Evolutionary conservation across 352 stramenopile species (phyloP).

Genomic region (Thraustotheca clavata): DNA sequence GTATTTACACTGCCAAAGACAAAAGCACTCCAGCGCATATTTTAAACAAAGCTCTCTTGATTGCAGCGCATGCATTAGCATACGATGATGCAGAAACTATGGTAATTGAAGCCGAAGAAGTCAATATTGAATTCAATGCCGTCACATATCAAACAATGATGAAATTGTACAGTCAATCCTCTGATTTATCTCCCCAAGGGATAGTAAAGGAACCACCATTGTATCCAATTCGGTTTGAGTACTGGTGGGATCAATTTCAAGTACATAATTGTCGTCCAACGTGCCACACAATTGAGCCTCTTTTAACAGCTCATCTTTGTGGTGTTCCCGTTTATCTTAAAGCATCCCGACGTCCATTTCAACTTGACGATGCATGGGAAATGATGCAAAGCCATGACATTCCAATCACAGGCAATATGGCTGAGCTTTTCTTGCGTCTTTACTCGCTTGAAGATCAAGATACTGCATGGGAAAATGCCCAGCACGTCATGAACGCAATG

Average conservation of each 20-base stretch:
- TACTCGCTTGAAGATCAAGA: background rate
- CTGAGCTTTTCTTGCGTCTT: background rate
- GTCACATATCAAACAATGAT: slow-evolving; percentile 12
- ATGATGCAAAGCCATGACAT: background rate
- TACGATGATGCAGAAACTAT: slow-evolving; percentile 1
- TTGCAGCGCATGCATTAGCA: background rate
- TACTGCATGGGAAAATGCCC: background rate
- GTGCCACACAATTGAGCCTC: background rate
- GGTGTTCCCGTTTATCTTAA: background rate
- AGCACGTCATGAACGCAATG: slow-evolving; percentile 7
- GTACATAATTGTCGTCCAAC: background rate
- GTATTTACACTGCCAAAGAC: background rate
- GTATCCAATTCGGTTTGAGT: slow-evolving; percentile 4
- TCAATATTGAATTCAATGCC: background rate
- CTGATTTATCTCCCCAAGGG: background rate
- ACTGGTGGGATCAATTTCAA: slow-evolving; percentile 17
- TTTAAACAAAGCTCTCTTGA: background rate
- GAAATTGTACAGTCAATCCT: slow-evolving; percentile 2
- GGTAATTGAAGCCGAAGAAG: background rate
- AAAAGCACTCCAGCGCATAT: background rate
- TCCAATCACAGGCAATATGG: background rate
- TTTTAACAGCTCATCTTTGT: background rate
- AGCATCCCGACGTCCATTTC: background rate
- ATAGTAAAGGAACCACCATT: background rate
- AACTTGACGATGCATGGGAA: background rate